Evolutionary conservation across 352 stramenopile genomes (phyloP), one percentile per base, ranked within the genome.

Genomic region (Pythium aquatile): DNA sequence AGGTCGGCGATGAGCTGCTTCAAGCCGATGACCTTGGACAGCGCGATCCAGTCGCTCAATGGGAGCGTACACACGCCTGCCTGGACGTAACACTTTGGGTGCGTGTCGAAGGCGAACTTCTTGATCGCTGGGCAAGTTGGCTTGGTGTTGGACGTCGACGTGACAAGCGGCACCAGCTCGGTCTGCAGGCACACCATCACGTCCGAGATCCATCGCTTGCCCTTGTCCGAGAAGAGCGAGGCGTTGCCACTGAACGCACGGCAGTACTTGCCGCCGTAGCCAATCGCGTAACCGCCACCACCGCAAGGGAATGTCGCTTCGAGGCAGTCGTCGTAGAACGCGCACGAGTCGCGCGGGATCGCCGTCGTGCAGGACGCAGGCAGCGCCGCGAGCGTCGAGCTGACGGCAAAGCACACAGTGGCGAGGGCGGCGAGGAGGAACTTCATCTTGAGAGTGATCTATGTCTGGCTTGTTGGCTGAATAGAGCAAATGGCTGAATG

Each of bases 221-320:
- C 70, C 46, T 70, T 62, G 49, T 35, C 30, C 4, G 70, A 69
- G 62, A 76, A 76, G 55, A 30, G 35, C 1, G 52, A 55, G 11
- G 48, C 56, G 55, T 76, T 70, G 40, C 47, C 58, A 54, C 32
- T 54, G 39, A 73, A 76, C 16, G 64, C 61, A 10, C 55, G 55
- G 59, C 70, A 76, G 62, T 71, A 76, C 39, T 73, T 67, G 33
- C 58, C 54, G 16, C 70, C 70, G 55, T 73, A 76, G 57, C 63
- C 66, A 5, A 69, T 51, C 17, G 70, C 70, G 48, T 76, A 73
- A 47, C 70, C 70, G 13, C 26, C 32, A 1, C 42, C 10, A 39
- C 69, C 64, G 33, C 69, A 76, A 28, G 69, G 69, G 58, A 58
- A 66, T 14, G 65, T 60, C 13, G 44, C 42, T 29, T 76, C 66